Base-by-base conservation (phyloP, 768 basidiomycete species). In the Inosperma sp. region DNA sequence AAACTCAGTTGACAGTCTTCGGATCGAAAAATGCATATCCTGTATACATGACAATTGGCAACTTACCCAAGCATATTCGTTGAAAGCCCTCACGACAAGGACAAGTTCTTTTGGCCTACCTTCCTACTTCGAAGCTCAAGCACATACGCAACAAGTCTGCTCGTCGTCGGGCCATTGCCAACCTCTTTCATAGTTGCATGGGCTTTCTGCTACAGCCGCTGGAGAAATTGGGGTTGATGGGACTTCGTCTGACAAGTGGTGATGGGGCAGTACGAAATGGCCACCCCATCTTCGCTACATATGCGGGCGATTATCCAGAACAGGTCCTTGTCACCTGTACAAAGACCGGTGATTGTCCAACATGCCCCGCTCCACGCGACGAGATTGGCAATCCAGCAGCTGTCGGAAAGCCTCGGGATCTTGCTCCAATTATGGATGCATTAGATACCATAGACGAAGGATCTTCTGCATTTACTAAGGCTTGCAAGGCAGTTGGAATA, bases 231-330 rank as follows among this genome's bases (percentile, higher is more conserved):
- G 66, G 62, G 2, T 41, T 29, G 9, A 33, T 54, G n/a, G 65
- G 66, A 2, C 51, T 65, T 2, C 4, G 40, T 10, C 59, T 67
- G 48, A 19, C 19, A 2, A 66, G 71, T 48, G 68, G 69, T 0
- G 72, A 77, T 62, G 69, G 75, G 0, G 2, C 51, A 0, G 25
- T 65, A 0, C 62, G 68, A 0, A 56, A 57, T 2, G 54, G 65
- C 14, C 62, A 67, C 52, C 75, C 73, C 0, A 69, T 79, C 31
- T 52, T 78, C 2, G 73, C 75, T 0, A 58, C 62, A 0, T 70
- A 69, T 53, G 54, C 70, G 2, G 68, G 67, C 0, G 72, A 77
- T 56, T 70, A 75, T 51, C 76, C 76, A 0, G 75, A 79, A 49
- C 76, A 78, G 46, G 59, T 67, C 7, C 67, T 77, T 0, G 64